Conservation (phyloP, 495 filamentous ascomycete genomes). For the Penicillium odoratum region DNA sequence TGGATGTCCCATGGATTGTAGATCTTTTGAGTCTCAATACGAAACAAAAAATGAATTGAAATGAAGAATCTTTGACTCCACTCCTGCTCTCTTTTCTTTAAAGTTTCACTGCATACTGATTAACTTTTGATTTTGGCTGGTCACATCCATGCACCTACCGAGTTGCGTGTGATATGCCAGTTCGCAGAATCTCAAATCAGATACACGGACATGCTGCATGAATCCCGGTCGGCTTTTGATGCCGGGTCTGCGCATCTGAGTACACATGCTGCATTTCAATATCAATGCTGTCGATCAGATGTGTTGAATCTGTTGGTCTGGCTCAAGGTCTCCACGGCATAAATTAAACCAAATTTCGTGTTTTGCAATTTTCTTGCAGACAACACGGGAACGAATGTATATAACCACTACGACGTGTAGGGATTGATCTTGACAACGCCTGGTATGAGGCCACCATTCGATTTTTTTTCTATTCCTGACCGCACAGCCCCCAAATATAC, state of each 20-base stretch:
- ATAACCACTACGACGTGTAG: background rate
- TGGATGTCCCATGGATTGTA: background rate
- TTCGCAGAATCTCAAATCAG: background rate
- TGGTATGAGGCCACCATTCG: background rate
- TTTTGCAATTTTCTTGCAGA: no score
- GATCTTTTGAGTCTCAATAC: background rate
- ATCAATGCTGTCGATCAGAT: background rate
- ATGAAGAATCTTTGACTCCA: background rate
- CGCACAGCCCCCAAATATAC: background rate
- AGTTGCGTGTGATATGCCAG: background rate
- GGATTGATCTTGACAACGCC: background rate
- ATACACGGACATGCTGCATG: background rate
- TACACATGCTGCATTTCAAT: background rate
- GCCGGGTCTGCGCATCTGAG: background rate
- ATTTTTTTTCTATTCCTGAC: background rate
- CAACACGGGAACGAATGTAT: background rate
- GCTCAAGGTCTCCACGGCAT: background rate
- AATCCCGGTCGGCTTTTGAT: background rate
- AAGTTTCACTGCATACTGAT: background rate
- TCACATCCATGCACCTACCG: background rate
- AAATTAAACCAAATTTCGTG: no score
- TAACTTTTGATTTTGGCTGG: background rate
- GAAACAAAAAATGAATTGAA: background rate
- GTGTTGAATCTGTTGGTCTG: background rate
- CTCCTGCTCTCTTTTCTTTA: background rate